Evolutionary conservation across 495 filamentous ascomycete species (phyloP), one percentile per base, ranked within the genome.

Genomic region (Xanthoparmelia taractica): DNA sequence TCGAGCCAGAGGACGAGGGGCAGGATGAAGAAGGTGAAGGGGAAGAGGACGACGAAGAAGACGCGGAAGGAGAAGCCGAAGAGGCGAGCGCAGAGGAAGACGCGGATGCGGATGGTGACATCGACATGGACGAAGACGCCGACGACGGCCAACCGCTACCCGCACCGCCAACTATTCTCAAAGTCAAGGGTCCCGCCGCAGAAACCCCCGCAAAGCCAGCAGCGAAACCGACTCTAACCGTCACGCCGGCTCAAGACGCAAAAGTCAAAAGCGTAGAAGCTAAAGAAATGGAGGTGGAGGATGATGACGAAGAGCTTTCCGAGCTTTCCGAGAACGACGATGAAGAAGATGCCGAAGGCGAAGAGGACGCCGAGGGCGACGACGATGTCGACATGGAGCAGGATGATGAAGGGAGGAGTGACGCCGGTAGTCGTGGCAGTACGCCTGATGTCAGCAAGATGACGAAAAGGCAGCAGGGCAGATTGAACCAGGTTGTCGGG

Each of bases 381-480:
- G 76, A 70, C 4, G 73, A 73, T 29, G 71, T 78, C 8, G 86
- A 88, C 33, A 82, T 84, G 31, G 88, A 89, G 23, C 72, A 82
- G 60, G 85, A 87, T 63, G 85, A 81, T 63, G 89, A 91, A 38
- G 82, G 78, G 31, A 78, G 78, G 0, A 75, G 78, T 7, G 78
- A 66, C n/a, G 77, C 76, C 34, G 83, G 78, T 37, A 86, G 83
- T 69, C 73, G 85, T 61, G 79, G 75, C n/a, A 82, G 81, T 36
- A 88, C 87, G 0, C 91, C 91, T 0, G 90, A 97, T 72, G 74
- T 90, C 41, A 88, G 85, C 71, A 90, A 90, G 69, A 82, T 96
- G 76, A 98, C 94, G 23, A 91, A 92, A 69, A 81, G 94, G 56
- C 94, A 98, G 73, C 78, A 88, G 55, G 87, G 87, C 20, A 81